Conservation (phyloP, 345 rosid species). For the Streptanthus diversifolius region DNA sequence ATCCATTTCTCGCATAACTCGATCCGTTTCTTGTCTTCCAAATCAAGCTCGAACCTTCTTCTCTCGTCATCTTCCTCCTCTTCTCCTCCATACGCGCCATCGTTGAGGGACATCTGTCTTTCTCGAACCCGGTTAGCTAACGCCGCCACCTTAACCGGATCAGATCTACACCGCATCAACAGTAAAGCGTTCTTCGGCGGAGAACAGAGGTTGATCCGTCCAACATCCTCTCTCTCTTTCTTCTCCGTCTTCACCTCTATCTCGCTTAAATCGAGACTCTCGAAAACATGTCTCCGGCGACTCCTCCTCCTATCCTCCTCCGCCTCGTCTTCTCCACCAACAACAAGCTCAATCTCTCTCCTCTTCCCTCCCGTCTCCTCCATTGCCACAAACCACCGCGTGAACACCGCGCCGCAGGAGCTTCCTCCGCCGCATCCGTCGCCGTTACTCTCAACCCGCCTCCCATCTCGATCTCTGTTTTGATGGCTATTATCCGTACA, state of each 20-base stretch:
- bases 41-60: constrained; percentile 33
- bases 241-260: constrained; percentile 40
- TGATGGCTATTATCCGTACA: constrained; percentile 41
- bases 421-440: constrained; percentile 27
- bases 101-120: constrained; percentile 41
- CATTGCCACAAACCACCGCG: constrained; percentile 78
- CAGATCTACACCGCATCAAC: constrained; percentile 93
- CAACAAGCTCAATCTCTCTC: constrained; percentile 74
- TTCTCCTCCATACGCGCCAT: constrained; percentile 8
- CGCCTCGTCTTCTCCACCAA: constrained; percentile 49
- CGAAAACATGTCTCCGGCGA: constrained; percentile 67
- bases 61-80: constrained; percentile 13
- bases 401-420: constrained; percentile 72
- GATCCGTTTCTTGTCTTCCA: constrained; percentile 36
- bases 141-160: constrained; percentile 90
- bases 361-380: constrained; percentile 62
- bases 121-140: constrained; percentile 72
- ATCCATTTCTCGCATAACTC: constrained; percentile 34
- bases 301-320: constrained; percentile 50
- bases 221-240: constrained; percentile 46
- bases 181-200: constrained; percentile 91
- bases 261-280: constrained; percentile 51
- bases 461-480: constrained; percentile 17
- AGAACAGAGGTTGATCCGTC: constrained; percentile 51
- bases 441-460: constrained; percentile 34